Conservation (phyloP, 176 grass and related monocot genomes). For the Sorghum bicolor region DNA sequence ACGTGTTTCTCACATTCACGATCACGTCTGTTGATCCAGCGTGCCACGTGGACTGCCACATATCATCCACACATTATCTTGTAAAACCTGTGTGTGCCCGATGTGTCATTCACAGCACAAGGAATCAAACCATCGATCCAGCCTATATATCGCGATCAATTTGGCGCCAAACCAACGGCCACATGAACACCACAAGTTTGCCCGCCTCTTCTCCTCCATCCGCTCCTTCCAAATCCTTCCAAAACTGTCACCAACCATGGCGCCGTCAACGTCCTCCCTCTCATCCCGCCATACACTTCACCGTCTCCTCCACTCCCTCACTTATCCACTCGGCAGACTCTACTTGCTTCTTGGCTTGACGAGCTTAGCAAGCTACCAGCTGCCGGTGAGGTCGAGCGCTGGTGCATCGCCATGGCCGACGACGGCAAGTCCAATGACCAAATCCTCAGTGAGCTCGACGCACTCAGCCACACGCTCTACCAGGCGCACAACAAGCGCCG, state of each 20-base stretch:
- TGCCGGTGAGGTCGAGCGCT: constrained; percentile 11
- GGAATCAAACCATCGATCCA: neutral
- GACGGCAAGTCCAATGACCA: constrained; percentile 41
- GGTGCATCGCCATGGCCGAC: constrained; percentile 49
- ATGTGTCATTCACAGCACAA: neutral
- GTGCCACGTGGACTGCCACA: constrained; percentile 14
- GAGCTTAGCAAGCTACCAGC: neutral
- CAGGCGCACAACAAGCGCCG: constrained; percentile 74
- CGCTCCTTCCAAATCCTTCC: constrained; percentile 38
- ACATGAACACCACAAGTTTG: constrained; percentile 27
- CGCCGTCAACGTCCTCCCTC: constrained; percentile 20
- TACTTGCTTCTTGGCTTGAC: neutral
- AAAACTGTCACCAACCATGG: constrained; percentile 49
- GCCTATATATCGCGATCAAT: neutral
- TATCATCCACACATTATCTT: constrained; percentile 4
- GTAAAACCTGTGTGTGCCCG: neutral
- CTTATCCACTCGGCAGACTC: constrained; percentile 4
- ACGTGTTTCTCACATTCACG: neutral
- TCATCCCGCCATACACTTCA: constrained; percentile 46
- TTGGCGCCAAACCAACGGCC: constrained; percentile 45
- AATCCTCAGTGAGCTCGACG: constrained; percentile 81
- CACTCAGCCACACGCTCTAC: constrained; percentile 81
- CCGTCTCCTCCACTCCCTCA: constrained; percentile 13
- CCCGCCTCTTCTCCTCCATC: constrained; percentile 32
- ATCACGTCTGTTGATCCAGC: neutral